Conservation (phyloP, 768 basidiomycete species). For the Lyophyllum semitale region DNA sequence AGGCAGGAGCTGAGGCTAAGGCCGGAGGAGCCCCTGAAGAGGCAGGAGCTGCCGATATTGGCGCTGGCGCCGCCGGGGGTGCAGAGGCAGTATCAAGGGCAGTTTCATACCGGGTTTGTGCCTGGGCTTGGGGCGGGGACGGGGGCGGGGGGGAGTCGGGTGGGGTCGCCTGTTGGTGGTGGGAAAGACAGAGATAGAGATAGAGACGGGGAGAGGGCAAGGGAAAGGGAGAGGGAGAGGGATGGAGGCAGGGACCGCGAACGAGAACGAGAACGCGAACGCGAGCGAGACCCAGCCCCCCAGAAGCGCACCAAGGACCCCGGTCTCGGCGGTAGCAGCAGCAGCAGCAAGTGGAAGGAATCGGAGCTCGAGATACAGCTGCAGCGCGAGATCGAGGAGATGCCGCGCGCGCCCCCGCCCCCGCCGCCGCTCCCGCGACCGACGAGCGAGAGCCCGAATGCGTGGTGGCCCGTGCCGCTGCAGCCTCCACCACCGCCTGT, state of each 20-base stretch:
- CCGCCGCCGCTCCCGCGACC: background rate
- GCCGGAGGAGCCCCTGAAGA: background rate
- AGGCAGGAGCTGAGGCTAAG: background rate
- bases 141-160: conserved; percentile 13
- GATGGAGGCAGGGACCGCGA: conserved; percentile 22
- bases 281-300: background rate
- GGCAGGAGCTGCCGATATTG: conserved; percentile 10
- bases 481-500: background rate
- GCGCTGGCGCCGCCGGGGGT: conserved; percentile 5
- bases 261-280: conserved; percentile 7
- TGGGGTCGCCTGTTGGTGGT: conserved; percentile 18
- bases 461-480: background rate
- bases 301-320: background rate
- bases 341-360: background rate
- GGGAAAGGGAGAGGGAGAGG: conserved; percentile 14
- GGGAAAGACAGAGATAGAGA: conserved; percentile 13
- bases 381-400: conserved; percentile 15
- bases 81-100: conserved; percentile 29
- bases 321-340: too few relatives aligned
- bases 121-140: conserved; percentile 9
- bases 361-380: conserved; percentile 11
- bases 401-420: background rate
- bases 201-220: conserved; percentile 13
- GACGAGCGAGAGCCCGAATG: too few relatives aligned
- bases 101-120: conserved; percentile 34